A percentile compares a stretch with the other conserved stretches of the same genome.
These are phyloP conservation scores for Canariomyces notabilis DNA, from an alignment of 2,329 filamentous ascomycete genomes.

Conservation along the genomic window DNA sequence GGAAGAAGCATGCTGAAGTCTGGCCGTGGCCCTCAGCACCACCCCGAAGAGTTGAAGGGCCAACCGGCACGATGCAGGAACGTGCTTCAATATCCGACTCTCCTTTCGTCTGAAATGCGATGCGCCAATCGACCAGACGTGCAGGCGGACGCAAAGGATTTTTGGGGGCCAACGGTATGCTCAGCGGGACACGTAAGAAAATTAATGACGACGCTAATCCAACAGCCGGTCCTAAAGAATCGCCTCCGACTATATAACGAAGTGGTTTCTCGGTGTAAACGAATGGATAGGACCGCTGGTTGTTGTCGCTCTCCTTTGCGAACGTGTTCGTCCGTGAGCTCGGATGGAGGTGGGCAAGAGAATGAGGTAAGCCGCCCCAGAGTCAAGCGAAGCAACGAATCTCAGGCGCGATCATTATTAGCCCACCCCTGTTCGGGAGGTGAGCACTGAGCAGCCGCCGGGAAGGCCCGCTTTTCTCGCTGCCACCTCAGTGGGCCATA, in stretches of 20 bases:
- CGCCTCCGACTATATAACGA: too few species aligned
- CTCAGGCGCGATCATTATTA: too few species aligned
- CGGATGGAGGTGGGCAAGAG: neutral
- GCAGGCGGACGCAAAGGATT: too few species aligned
- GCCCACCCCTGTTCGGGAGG: too few species aligned
- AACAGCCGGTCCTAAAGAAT: neutral
- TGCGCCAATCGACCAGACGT: neutral
- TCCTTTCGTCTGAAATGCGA: neutral
- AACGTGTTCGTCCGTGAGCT: neutral
- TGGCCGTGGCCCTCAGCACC: slow-evolving; percentile 38
- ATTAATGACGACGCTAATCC: neutral
- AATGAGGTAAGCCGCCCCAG: too few species aligned
- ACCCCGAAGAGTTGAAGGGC: slow-evolving; percentile 27
- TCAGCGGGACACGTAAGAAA: neutral
- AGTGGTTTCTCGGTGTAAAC: too few species aligned
- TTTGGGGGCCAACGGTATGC: too few species aligned
- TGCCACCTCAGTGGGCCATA: too few species aligned
- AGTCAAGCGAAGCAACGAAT: too few species aligned
- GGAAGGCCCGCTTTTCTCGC: too few species aligned
- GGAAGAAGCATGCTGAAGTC: slow-evolving; percentile 71
- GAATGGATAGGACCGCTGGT: neutral
- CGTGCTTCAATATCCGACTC: slow-evolving; percentile 4
- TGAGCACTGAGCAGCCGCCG: too few species aligned
- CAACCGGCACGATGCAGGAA: slow-evolving; percentile 6
- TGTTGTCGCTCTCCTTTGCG: neutral